These are phyloP conservation scores for Meyerozyma athensensis DNA, from an alignment of 1,139 yeast genomes.

Conservation along the genomic window DNA sequence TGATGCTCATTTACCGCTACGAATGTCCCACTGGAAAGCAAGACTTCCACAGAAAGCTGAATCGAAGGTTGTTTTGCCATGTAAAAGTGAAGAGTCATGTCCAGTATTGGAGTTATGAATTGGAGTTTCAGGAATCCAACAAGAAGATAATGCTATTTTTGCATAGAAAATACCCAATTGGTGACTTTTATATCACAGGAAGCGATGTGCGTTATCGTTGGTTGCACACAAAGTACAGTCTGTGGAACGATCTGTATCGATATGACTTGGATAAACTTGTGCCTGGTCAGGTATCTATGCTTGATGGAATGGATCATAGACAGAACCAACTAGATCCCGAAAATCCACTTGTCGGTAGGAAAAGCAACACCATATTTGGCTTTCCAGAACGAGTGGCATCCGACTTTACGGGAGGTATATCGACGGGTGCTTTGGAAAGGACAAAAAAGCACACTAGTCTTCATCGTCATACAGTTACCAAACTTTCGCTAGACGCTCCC, in stretches of 20 bases:
- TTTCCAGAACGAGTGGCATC: neutral
- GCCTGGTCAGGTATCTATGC: neutral
- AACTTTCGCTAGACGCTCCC: too few species aligned
- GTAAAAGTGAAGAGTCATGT: neutral
- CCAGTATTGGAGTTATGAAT: neutral
- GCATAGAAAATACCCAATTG: neutral
- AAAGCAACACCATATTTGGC: neutral
- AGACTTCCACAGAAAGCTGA: neutral
- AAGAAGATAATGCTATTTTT: neutral
- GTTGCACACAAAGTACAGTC: neutral
- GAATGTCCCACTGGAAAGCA: neutral
- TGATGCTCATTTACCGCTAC: neutral
- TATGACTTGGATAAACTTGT: neutral
- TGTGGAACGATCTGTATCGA: neutral
- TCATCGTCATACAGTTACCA: too few species aligned
- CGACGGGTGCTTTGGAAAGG: neutral
- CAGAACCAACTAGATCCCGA: neutral
- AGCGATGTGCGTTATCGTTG: conserved; percentile 2
- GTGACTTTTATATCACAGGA: neutral
- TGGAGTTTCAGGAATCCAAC: neutral
- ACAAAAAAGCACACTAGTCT: too few species aligned
- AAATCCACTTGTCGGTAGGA: neutral
- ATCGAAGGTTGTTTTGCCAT: neutral
- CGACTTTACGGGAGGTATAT: neutral
- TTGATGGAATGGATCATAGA: neutral